Evolutionary conservation across 2,329 filamentous ascomycete genomes (phyloP).

Genomic region (Sordariomycetes sp.): DNA sequence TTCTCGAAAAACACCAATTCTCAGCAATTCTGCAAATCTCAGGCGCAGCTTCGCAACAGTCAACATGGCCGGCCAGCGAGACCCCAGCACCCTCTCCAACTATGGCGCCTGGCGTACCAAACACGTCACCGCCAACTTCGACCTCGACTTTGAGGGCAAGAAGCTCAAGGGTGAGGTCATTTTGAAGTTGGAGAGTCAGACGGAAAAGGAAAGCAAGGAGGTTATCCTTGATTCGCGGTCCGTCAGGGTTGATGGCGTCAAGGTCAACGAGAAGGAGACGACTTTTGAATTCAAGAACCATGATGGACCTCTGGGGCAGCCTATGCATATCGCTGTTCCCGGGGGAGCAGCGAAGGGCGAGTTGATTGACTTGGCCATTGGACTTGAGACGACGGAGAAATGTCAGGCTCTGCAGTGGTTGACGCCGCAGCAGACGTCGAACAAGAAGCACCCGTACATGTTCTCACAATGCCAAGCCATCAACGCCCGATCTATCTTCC

Average conservation of each 20-base stretch:
- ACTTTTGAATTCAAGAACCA: slow-evolving; percentile 64
- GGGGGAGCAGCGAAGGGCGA: slow-evolving; percentile 43
- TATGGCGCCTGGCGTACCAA: slow-evolving; percentile 80
- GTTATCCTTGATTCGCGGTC: slow-evolving; percentile 85
- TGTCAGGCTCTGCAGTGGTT: slow-evolving; percentile 96
- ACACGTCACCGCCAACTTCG: slow-evolving; percentile 74
- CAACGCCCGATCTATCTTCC: slow-evolving; percentile 86
- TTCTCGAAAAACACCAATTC: not conserved
- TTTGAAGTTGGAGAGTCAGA: slow-evolving; percentile 69
- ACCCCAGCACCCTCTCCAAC: slow-evolving; percentile 87
- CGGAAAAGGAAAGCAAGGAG: slow-evolving; percentile 61
- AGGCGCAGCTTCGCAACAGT: slow-evolving; percentile 2
- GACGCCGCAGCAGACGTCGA: slow-evolving; percentile 84
- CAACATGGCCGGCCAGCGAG: slow-evolving; percentile 34
- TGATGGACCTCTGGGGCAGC: slow-evolving; percentile 64
- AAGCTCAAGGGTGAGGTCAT: slow-evolving; percentile 67
- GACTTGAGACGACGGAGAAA: slow-evolving; percentile 71
- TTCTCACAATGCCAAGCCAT: slow-evolving; percentile 98
- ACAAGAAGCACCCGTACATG: slow-evolving; percentile 94
- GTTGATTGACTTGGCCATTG: slow-evolving; percentile 50
- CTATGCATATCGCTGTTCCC: slow-evolving; percentile 56
- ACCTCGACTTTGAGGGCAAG: slow-evolving; percentile 76
- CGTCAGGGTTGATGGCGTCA: slow-evolving; percentile 64
- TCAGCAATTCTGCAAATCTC: not conserved
- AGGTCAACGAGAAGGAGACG: slow-evolving; percentile 50